Base-by-base conservation (phyloP, 345 rosid species). In the Populus euphratica region DNA sequence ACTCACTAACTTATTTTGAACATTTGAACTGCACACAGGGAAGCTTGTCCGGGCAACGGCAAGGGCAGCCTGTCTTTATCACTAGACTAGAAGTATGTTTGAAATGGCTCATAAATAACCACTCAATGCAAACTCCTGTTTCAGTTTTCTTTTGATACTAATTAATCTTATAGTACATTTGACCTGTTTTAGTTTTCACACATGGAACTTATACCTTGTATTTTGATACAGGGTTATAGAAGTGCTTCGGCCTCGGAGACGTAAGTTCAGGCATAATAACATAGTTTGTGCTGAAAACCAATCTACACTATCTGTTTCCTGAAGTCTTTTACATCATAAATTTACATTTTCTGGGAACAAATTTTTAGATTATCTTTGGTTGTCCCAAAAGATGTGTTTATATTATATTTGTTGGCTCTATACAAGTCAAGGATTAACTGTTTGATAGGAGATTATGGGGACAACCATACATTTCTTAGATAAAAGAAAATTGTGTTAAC, bases 21-120 rank as follows among this genome's bases (percentile, higher is more conserved):
- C 73, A 54, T 0, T 73, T 18, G 70, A 81, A 82, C 67, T 76
- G 68, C 59, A 64, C 83, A 78, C 87, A 96, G 99, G 99, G 98
- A 80, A 91, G 85, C 86, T 86, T 96, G 85, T 93, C 93, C 69
- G 97, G 97, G 68, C 97, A 92, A 84, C 89, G 97, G 77, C 98
- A 96, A 85, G 94, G 98, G 74, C 99, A 96, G 82, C 99, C 97
- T 62, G 97, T 96, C 78, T 93, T 93, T 75, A 93, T 96, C 83
- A 96, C 99, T 86, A 88, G 86, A 85, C 84, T 96, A 81, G 99
- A 96, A 87, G 99, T 96, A 85, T 84, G 90, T 76, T 35, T 72
- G 41, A 68, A 38, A 54, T 35, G 64, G 68, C 29, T 39, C 13
- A 52, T 69, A 39, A 69, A 38, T 41, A 31, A n/a, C 23, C 31